Conservation (phyloP, 2,329 filamentous ascomycete species). For the Aspergillus ochraceus region DNA sequence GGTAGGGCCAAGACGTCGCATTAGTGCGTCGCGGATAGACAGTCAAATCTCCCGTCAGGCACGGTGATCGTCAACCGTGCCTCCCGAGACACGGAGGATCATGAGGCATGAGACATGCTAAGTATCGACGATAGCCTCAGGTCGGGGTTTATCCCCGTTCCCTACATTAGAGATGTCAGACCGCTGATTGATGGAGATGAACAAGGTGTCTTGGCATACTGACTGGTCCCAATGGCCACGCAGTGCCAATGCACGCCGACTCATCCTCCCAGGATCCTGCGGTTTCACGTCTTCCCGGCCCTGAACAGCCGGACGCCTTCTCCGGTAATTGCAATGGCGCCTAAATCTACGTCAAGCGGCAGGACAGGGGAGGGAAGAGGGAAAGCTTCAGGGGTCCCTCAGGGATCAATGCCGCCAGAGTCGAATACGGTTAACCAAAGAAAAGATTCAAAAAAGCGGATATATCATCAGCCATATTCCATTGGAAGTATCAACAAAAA, state of each 20-base stretch:
- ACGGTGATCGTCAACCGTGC: not conserved
- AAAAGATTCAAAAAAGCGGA: not conserved
- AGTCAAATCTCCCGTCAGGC: not conserved
- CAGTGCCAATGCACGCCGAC: not conserved
- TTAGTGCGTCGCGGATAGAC: not conserved
- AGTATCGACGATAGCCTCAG: not conserved
- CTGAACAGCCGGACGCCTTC: not conserved
- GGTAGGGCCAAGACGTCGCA: not conserved
- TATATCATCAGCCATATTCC: constrained; percentile 6
- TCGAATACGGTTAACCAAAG: not conserved
- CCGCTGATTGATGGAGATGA: not conserved
- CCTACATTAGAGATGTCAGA: not conserved
- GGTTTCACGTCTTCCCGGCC: not conserved
- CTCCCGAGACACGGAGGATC: not conserved
- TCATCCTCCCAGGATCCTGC: not conserved
- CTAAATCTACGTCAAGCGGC: not conserved
- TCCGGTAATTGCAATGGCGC: not conserved
- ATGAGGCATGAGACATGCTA: not conserved
- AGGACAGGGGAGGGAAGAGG: too few species aligned
- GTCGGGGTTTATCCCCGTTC: not conserved
- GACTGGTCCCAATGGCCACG: not conserved
- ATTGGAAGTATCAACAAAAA: constrained; percentile 7
- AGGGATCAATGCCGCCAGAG: not conserved
- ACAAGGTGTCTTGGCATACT: not conserved
- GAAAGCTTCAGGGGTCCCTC: too few species aligned